phyloP scores from a whole-genome alignment of 129 eudicot species.

The Sambucus nigra region DNA sequence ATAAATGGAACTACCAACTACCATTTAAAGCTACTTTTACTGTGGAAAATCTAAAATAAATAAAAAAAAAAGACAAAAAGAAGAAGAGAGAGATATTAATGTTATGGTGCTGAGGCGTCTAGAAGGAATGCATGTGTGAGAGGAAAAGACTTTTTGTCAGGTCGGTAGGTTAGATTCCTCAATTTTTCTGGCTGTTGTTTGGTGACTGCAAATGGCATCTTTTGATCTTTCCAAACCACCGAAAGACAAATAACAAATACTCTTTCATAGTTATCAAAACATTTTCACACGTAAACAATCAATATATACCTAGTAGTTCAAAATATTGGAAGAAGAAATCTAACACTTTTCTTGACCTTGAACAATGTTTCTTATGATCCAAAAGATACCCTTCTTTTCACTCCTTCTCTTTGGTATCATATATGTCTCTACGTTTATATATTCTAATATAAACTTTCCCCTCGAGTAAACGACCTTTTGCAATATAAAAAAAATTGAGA shows the following conservation, averaged over 20 bases:
- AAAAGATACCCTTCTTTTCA: neutral
- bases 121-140: neutral
- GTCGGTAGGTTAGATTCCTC: constrained; percentile 29
- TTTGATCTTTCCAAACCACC: constrained; percentile 22
- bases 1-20: no score
- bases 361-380: neutral
- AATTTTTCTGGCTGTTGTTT: constrained; percentile 9
- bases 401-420: neutral
- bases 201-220: constrained; percentile 30
- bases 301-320: neutral
- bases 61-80: no score
- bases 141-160: constrained; percentile 8
- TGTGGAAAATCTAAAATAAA: no score
- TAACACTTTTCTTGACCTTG: constrained; percentile 9
- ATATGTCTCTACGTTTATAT: neutral
- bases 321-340: neutral
- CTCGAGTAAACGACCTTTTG: no score
- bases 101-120: constrained; percentile 6
- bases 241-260: neutral
- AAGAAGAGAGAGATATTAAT: no score
- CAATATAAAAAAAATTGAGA: no score
- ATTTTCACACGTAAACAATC: no score
- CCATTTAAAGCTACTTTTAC: no score
- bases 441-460: no score
- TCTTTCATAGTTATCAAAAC: neutral